Conservation (phyloP, 73 alveolate species). For the Stentor coeruleus region DNA sequence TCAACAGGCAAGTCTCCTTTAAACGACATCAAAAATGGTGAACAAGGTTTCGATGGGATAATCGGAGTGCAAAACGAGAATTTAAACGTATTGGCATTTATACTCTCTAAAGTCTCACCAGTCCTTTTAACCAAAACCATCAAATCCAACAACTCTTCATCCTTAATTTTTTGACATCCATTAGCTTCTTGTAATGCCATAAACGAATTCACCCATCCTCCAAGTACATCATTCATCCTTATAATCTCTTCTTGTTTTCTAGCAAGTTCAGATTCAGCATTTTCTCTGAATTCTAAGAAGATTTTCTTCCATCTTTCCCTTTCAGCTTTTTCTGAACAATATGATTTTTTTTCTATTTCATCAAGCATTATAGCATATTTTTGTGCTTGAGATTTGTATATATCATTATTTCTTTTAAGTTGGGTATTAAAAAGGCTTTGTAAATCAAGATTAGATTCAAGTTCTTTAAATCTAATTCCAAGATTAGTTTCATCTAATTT, state of each 20-base stretch:
- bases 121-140: too few species aligned
- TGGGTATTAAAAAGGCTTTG: background rate
- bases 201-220: background rate
- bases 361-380: background rate
- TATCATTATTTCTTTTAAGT: constrained; percentile 1
- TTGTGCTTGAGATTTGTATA: constrained; percentile 1
- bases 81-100: too few species aligned
- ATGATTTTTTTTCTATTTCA: background rate
- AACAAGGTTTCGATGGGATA: too few species aligned
- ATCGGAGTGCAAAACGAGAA: too few species aligned
- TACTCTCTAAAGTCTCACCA: too few species aligned
- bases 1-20: too few species aligned
- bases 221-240: background rate
- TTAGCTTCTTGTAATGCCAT: constrained; percentile 7
- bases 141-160: too few species aligned
- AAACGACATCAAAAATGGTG: too few species aligned
- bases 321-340: background rate
- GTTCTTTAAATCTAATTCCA: background rate
- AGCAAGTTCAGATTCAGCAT: background rate
- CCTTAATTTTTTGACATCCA: background rate
- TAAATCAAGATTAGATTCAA: constrained; percentile 13
- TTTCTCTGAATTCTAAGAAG: background rate
- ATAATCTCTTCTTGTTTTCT: constrained; percentile 13
- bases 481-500: background rate
- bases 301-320: background rate